A percentile compares a stretch with the other conserved stretches of the same genome.
Conservation (phyloP, 2,329 filamentous ascomycete genomes). For the Aspergillus costaricaensis region DNA sequence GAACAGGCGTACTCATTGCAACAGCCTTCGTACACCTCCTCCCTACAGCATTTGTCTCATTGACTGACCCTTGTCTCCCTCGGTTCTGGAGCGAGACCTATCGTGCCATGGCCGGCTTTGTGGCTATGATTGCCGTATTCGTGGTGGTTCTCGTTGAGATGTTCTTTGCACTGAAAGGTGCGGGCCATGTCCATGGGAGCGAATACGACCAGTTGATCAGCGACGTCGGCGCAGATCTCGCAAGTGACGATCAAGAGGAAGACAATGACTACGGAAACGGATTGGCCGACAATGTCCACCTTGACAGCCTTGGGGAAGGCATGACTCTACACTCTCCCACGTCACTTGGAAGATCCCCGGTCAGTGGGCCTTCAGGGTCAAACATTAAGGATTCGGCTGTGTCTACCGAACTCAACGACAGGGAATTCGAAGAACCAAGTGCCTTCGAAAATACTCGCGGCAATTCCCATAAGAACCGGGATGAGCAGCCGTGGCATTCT, state of each 20-base stretch:
- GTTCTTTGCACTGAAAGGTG: constrained; percentile 74
- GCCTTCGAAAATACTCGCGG: constrained; percentile 24
- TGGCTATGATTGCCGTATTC: constrained; percentile 80
- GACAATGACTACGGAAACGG: constrained; percentile 27
- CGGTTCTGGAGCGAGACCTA: constrained; percentile 79
- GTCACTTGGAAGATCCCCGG: constrained; percentile 17
- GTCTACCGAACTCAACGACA: constrained; percentile 56
- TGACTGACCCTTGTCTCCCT: constrained; percentile 69
- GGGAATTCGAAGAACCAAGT: constrained; percentile 60
- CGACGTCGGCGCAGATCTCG: constrained; percentile 25
- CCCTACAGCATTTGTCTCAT: constrained; percentile 62
- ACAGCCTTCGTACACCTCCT: constrained; percentile 63
- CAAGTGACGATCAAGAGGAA: constrained; percentile 21
- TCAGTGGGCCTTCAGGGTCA: constrained; percentile 13
- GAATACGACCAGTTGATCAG: constrained; percentile 53
- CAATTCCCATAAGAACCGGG: constrained; percentile 16
- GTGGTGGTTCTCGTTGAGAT: constrained; percentile 85
- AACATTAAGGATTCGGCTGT: constrained; percentile 20
- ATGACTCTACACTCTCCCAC: constrained; percentile 13
- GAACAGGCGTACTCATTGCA: constrained; percentile 59
- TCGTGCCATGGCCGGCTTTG: constrained; percentile 74
- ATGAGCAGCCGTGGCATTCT: constrained; percentile 14
- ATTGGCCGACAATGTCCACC: constrained; percentile 24
- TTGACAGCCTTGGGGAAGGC: constrained; percentile 18
- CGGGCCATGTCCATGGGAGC: constrained; percentile 58